A percentile compares a stretch with the other conserved stretches of the same genome.
Evolutionary conservation across 176 grass and related monocot species (phyloP).

Genomic region (Carex scoparia): DNA sequence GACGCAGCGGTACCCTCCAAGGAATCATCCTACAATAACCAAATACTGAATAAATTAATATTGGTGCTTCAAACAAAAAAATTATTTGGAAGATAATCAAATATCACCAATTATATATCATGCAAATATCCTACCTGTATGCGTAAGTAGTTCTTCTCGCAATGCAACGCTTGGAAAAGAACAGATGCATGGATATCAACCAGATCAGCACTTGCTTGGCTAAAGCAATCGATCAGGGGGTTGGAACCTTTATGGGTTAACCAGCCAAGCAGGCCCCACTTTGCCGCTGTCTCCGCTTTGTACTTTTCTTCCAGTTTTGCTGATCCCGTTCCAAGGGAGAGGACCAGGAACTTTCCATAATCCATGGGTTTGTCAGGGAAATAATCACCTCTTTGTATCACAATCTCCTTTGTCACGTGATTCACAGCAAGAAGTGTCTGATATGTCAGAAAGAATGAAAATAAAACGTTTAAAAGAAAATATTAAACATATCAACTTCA

Average conservation of each 20-base stretch:
- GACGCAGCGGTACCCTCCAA: conserved; percentile 27
- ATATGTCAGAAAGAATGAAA: not conserved
- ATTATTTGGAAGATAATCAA: not conserved
- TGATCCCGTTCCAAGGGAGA: conserved; percentile 50
- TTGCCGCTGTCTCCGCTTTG: not conserved
- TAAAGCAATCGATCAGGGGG: conserved; percentile 62
- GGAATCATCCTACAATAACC: not conserved
- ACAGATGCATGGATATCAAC: conserved; percentile 59
- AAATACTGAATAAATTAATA: not conserved
- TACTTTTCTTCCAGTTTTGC: conserved; percentile 29
- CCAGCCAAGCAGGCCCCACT: conserved; percentile 65
- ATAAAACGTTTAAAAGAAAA: not conserved
- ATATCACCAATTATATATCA: not conserved
- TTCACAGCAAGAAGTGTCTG: conserved; percentile 53
- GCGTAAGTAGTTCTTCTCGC: conserved; percentile 37
- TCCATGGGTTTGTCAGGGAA: conserved; percentile 24
- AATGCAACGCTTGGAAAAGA: conserved; percentile 44
- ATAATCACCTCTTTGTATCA: conserved; percentile 28
- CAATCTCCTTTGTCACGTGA: conserved; percentile 50
- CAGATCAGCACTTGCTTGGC: conserved; percentile 47
- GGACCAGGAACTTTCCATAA: conserved; percentile 44
- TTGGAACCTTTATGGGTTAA: conserved; percentile 34
- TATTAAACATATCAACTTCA: not conserved
- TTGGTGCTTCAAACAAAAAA: not conserved
- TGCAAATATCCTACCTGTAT: conserved; percentile 32